phyloP scores from a whole-genome alignment of 2,329 filamentous ascomycete genomes.

The Escovopsis sp. region DNA sequence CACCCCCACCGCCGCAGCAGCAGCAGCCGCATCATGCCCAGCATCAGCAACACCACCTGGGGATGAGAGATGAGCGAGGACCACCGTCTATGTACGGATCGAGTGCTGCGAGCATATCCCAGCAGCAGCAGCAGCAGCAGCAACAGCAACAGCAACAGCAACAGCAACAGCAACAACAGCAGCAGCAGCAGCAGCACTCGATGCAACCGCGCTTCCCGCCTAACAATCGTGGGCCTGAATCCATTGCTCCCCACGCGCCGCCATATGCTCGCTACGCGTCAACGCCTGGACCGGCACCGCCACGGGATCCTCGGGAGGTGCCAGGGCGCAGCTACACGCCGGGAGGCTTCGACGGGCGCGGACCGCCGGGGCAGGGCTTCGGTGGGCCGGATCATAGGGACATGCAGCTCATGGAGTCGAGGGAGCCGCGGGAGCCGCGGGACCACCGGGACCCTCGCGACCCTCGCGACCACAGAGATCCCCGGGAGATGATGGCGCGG shows the following conservation, averaged over 20 bases:
- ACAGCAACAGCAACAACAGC: slow-evolving; percentile 11
- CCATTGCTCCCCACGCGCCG: slow-evolving; percentile 23
- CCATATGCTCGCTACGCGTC: slow-evolving; percentile 29
- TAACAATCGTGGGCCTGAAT: slow-evolving; percentile 26
- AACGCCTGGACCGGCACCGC: slow-evolving; percentile 25
- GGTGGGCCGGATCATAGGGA: slow-evolving; percentile 19
- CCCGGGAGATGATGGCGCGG: slow-evolving; percentile 26
- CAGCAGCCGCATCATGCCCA: slow-evolving; percentile 16
- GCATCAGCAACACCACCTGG: slow-evolving; percentile 18
- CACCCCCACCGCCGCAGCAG: slow-evolving; percentile 17
- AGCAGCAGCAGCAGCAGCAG: slow-evolving; percentile 17
- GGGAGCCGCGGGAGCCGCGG: slow-evolving; percentile 16
- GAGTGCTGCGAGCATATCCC: slow-evolving; percentile 10
- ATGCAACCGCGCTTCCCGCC: slow-evolving; percentile 25
- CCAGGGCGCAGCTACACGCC: slow-evolving; percentile 33
- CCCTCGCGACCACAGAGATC: slow-evolving; percentile 21
- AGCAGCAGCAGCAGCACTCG: slow-evolving; percentile 13
- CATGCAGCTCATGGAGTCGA: slow-evolving; percentile 21
- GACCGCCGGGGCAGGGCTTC: slow-evolving; percentile 19
- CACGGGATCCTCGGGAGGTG: slow-evolving; percentile 27
- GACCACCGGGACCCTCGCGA: slow-evolving; percentile 17
- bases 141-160: slow-evolving; percentile 12
- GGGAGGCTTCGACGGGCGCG: slow-evolving; percentile 26
- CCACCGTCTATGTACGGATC: slow-evolving; percentile 19
- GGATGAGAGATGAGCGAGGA: slow-evolving; percentile 25